A percentile compares a stretch with the other conserved stretches of the same genome.
phyloP scores from a whole-genome alignment of 208 protist genomes.

The Wallacemonas sp. region DNA sequence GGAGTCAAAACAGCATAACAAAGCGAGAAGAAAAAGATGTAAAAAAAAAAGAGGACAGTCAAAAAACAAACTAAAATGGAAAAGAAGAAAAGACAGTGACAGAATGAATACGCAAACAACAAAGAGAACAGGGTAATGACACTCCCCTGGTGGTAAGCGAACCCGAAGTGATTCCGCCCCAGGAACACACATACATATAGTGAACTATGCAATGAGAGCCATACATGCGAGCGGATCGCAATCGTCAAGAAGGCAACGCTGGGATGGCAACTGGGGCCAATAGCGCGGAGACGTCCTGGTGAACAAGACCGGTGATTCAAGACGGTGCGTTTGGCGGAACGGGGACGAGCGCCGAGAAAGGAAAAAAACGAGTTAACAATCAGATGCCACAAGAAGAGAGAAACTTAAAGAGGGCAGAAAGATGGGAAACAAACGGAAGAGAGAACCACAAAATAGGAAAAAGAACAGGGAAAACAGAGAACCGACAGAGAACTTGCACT shows the following conservation, averaged over 20 bases:
- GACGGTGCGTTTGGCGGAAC: too few relatives aligned
- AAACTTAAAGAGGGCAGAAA: background rate
- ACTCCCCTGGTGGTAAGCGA: background rate
- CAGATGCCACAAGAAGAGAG: background rate
- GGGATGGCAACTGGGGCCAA: too few relatives aligned
- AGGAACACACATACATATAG: too few relatives aligned
- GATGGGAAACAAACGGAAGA: background rate
- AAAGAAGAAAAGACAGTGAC: conserved; percentile 1
- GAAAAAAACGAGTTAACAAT: too few relatives aligned
- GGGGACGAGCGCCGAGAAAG: too few relatives aligned
- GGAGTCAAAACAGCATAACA: background rate
- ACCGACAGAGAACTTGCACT: background rate
- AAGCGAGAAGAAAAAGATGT: background rate
- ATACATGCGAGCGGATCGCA: too few relatives aligned
- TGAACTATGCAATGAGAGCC: too few relatives aligned
- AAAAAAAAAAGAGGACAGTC: background rate
- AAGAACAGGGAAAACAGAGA: background rate
- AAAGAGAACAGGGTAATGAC: too few relatives aligned
- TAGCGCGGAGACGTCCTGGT: too few relatives aligned
- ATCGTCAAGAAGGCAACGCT: too few relatives aligned
- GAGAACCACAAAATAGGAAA: background rate
- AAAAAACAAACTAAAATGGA: background rate
- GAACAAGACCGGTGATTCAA: too few relatives aligned
- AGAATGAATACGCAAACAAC: background rate
- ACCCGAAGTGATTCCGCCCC: background rate